Conservation (phyloP, 257 asterid genomes). For the Primulina tabacum region DNA sequence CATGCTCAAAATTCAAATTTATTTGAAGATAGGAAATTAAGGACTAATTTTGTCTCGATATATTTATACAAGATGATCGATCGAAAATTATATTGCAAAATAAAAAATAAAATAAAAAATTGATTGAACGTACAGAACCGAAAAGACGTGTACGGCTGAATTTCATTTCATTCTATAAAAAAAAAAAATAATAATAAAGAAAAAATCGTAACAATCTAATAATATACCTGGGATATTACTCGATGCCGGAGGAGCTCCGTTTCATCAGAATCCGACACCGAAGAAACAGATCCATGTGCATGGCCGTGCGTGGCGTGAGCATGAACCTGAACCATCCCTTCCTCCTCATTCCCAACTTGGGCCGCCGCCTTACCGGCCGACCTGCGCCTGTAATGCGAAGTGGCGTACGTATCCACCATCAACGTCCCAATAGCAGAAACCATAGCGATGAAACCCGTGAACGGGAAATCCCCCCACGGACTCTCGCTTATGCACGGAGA, state of each 20-base stretch:
- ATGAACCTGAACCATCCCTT: constrained; percentile 13
- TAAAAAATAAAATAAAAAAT: no score
- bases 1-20: no score
- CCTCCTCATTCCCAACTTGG: constrained; percentile 1
- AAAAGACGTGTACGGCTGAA: no score
- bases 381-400: constrained; percentile 22
- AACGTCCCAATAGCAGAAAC: constrained; percentile 37
- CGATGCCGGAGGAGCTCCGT: constrained; percentile 33
- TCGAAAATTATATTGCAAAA: no score
- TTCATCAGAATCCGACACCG: constrained; percentile 6
- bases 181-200: no score
- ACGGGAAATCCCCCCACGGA: constrained; percentile 50
- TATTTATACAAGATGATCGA: no score
- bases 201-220: background rate
- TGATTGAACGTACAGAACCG: no score
- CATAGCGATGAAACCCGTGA: constrained; percentile 48
- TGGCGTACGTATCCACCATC: constrained; percentile 40
- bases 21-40: no score
- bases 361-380: background rate
- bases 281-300: constrained; percentile 22
- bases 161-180: no score
- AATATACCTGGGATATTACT: constrained; percentile 32
- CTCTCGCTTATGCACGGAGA: constrained; percentile 30
- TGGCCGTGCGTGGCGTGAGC: constrained; percentile 27
- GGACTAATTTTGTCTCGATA: no score